phyloP scores from a whole-genome alignment of 1,139 yeast genomes.

The Yarrowia galli region DNA sequence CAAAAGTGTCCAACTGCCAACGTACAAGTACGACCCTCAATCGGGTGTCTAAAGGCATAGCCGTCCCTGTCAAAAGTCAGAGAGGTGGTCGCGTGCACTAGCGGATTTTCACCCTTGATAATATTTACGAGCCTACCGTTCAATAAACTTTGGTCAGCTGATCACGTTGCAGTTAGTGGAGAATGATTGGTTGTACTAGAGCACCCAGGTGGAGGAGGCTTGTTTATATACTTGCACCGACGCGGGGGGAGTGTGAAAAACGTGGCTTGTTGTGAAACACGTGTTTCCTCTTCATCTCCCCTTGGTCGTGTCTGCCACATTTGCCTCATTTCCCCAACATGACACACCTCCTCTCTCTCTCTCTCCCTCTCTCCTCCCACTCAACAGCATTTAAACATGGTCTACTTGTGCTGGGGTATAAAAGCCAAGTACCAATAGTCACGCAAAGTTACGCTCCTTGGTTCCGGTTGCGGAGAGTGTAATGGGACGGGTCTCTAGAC shows the following conservation, averaged over 20 bases:
- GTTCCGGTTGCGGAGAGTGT: slow-evolving; percentile 9
- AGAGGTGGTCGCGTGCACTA: slow-evolving; percentile 23
- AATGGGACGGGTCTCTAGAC: neutral
- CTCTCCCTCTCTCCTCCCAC: slow-evolving; percentile 2
- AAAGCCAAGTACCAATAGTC: slow-evolving; percentile 4
- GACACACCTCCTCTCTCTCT: neutral
- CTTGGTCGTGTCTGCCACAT: too few species aligned
- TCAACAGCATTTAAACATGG: neutral
- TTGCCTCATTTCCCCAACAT: too few species aligned
- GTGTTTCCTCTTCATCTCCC: neutral
- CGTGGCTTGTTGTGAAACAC: neutral
- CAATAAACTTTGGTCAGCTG: slow-evolving; percentile 32
- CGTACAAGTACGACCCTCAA: neutral
- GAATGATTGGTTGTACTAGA: slow-evolving; percentile 22
- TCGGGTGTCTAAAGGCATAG: neutral
- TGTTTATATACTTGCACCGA: neutral
- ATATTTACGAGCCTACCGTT: slow-evolving; percentile 11
- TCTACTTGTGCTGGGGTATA: slow-evolving; percentile 1
- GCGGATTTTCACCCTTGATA: slow-evolving; percentile 29
- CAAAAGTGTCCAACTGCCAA: neutral
- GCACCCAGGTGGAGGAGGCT: neutral
- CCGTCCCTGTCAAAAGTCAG: neutral
- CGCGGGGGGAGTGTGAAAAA: neutral
- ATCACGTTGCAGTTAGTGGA: slow-evolving; percentile 32
- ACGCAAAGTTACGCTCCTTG: neutral